Evolutionary conservation across 2,329 filamentous ascomycete genomes (phyloP).

Genomic region (Nothophaeocryptopus gaeumannii): DNA sequence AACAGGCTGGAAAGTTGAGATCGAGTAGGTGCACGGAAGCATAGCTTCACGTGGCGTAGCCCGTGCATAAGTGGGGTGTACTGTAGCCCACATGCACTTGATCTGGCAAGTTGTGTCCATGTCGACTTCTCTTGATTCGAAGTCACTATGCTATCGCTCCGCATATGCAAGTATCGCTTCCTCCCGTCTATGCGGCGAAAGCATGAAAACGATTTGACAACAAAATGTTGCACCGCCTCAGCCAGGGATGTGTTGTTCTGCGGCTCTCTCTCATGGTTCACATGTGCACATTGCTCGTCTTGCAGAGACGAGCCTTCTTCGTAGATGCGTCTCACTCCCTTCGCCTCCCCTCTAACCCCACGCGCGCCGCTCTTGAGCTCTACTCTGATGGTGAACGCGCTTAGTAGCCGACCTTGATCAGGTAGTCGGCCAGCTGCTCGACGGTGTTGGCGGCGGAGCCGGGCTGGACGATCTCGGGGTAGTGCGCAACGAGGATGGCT

Average conservation of each 20-base stretch:
- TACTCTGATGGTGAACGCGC: not conserved
- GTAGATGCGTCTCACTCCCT: not conserved
- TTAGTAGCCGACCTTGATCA: slow-evolving; percentile 73
- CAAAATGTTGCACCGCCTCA: slow-evolving; percentile 7
- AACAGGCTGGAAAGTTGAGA: too few relatives aligned
- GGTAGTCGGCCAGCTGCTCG: slow-evolving; percentile 82
- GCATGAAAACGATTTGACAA: slow-evolving; percentile 4
- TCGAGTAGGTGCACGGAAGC: too few relatives aligned
- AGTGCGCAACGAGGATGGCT: slow-evolving; percentile 84
- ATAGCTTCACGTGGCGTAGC: too few relatives aligned
- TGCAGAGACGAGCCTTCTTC: not conserved
- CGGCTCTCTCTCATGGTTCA: slow-evolving; percentile 20
- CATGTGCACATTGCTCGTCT: slow-evolving; percentile 22
- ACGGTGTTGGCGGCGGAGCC: slow-evolving; percentile 75
- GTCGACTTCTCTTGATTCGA: slow-evolving; percentile 2
- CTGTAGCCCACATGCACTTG: too few relatives aligned
- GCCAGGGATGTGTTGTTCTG: slow-evolving; percentile 3
- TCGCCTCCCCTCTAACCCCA: not conserved
- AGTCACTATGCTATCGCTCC: slow-evolving; percentile 15
- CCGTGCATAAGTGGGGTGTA: too few relatives aligned
- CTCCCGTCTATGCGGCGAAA: slow-evolving; percentile 6
- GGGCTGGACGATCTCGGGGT: slow-evolving; percentile 70
- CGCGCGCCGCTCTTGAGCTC: not conserved
- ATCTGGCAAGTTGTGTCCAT: too few relatives aligned
- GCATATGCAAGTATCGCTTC: slow-evolving; percentile 9